Base-by-base conservation (phyloP, 129 eudicot species). In the Flaveria linearis region DNA sequence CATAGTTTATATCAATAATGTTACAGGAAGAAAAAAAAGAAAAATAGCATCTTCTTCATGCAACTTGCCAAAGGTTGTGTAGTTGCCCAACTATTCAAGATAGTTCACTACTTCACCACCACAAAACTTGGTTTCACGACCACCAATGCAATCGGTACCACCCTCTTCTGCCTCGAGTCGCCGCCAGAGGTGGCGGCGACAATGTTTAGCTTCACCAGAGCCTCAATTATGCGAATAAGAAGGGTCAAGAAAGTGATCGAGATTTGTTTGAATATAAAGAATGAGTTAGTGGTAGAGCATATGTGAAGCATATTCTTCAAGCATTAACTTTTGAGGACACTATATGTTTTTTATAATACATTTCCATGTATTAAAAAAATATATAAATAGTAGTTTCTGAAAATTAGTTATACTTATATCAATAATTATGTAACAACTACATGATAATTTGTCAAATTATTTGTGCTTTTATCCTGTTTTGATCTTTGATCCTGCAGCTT, bases 281-380 rank as follows among this genome's bases (percentile, higher is more conserved):
- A 70, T 70, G 70, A 41, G 73, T 65, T 72, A 79, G 83, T 79
- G 83, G 83, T 36, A 20, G 83, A 62, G 83, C 33, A 79, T 79
- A 79, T 79, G 23, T 79, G 77, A 72, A 47, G 83, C 83, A 79
- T 79, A 79, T 72, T 79, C 83, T 79, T 79, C 78, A 42, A 72
- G 73, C 78, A 79, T 72, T 43, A 79, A 79, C 83, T 78, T 62
- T 47, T 61, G 53, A 47, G 49, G 7, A 14, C 57, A 39, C 26
- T 0, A 36, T 36, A 36, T 36, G 41, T 5, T 36, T 36, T 36
- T 36, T 30, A 30, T 30, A 36, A 36, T 36, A 36, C 41, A 36
- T 36, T 36, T 36, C 41, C 41, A 36, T 36, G 41, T 36, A 36
- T 36, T 36, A 36, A 36, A 36, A 36, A 36, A 36, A 3, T 61